Base-by-base conservation (phyloP, 345 rosid species). In the Syzygium jambos region DNA sequence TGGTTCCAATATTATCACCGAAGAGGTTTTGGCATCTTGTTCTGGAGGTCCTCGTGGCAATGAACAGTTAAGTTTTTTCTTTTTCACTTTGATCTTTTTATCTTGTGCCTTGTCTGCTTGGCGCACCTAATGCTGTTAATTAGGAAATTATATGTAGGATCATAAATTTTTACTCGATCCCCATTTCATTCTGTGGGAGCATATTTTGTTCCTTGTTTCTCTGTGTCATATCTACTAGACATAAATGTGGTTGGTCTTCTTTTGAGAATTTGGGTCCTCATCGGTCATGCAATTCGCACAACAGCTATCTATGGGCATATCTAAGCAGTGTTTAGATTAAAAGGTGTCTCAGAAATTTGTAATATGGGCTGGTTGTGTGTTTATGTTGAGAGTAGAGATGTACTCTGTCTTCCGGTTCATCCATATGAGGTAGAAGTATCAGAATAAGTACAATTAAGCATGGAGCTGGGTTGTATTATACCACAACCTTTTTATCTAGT, bases 1-100 rank as follows among this genome's bases (percentile, higher is more conserved):
- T 52, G 87, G 97, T 87, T 90, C 98, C 89, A 95, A 93, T 93
- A 94, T 96, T 88, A 92, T 94, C 83, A 88, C 93, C 57, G 93
- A 95, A 88, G 99, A 96, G 93, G 95, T 95, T 88, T 88, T 97
- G 93, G 93, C 93, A 83, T 93, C 94, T 87, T 97, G 96, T 92
- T 91, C 97, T 46, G 93, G 87, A 52, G 95, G 98, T 88, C 95
- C 94, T 30, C 94, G 96, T 89, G 96, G 98, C 87, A 97, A 92
- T 90, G 98, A 97, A 92, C 99, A 96, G 98, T 97, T 92, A 93
- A 89, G 92, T 90, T 73, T 86, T 82, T 30, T 46, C 34, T 34
- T 43, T 86, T 27, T 22, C 29, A 27, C 15, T 59, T 73, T 38
- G 49, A 73, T 73, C 49, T 73, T 73, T 43, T 10, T 38, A 38